Evolutionary conservation across 2,329 filamentous ascomycete species (phyloP), one percentile per base, ranked within the genome.

Genomic region (Venturia carpophila): DNA sequence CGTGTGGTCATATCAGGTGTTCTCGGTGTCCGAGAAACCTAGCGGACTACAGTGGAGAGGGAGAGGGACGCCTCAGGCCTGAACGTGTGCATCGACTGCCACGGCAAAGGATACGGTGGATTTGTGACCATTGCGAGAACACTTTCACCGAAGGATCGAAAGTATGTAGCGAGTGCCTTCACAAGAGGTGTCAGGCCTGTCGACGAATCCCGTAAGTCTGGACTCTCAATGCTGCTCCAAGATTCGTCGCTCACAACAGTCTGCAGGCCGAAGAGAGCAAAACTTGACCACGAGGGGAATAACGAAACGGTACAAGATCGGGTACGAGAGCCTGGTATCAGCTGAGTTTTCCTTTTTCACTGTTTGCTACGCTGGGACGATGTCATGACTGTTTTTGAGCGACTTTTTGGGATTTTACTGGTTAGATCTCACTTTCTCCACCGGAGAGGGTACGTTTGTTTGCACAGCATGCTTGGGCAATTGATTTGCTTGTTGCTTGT

Each of bases 1-100:
- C 30, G 17, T 64, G 63, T 24, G 63, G 63, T 34, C 63, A 64
- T n/a, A 27, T 42, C 1, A 56, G 52, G 34, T 64, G 63, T 60
- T 27, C 47, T 15, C 17, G 34, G 21, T 64, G 63, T 43, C 63
- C 63, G 17, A 30, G 63, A 49, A 42, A 37, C 15, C 63, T 61
- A 47, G 41, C 15, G 19, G 27, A 61, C 37, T 27, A 43, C 24
- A 45, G 24, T 24, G 60, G 39, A 17, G 17, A 41, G 9, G 27
- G 21, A 61, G 60, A 61, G 42, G 27, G 24, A 15, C 34, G 10
- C 5, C n/a, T 47, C 19, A 63, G 45, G 43, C 34, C 62, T 19
- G 43, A 63, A 41, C 41, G 62, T n/a, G 45, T 63, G 19, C 43
- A 49, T 41, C 62, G 62, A 34, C 21, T n/a, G 24, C 62, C 62